Percentiles rank a stretch among this genome's conserved stretches.
phyloP scores from a whole-genome alignment of 2,329 filamentous ascomycete genomes.

The Zymoseptoria crescenta region DNA sequence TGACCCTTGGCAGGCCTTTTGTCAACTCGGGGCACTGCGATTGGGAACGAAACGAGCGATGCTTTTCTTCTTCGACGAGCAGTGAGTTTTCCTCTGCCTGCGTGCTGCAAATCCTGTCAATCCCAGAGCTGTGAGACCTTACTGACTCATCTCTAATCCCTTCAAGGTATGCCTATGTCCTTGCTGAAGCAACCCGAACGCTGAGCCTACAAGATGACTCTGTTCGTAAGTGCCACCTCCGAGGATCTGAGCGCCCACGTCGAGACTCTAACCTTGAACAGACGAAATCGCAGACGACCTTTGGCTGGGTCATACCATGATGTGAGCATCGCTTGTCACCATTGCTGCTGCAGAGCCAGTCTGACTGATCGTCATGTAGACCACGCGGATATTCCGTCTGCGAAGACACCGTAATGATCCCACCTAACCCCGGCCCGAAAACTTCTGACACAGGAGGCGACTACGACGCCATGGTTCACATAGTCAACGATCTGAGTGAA shows the following conservation, averaged over 20 bases:
- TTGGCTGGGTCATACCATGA: conserved; percentile 24
- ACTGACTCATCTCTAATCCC: too few species aligned
- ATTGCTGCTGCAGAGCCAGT: too few species aligned
- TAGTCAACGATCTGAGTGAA: conserved; percentile 25
- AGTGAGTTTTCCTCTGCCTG: neutral
- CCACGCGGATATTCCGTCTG: conserved; percentile 26
- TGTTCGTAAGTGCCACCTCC: conserved; percentile 5
- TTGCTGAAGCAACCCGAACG: conserved; percentile 46
- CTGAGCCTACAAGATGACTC: conserved; percentile 32
- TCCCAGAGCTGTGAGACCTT: conserved; percentile 15
- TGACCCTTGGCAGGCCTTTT: conserved; percentile 28
- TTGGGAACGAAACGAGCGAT: conserved; percentile 43
- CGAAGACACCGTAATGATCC: conserved; percentile 22
- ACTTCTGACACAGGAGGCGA: neutral
- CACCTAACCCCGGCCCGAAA: conserved; percentile 16
- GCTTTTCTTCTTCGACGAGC: conserved; percentile 46
- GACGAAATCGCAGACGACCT: conserved; percentile 17
- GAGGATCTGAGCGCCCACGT: neutral
- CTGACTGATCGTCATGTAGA: too few species aligned
- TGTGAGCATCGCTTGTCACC: neutral
- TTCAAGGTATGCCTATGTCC: conserved; percentile 39
- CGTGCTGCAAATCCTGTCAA: neutral
- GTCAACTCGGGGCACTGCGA: conserved; percentile 47
- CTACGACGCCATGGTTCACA: conserved; percentile 13
- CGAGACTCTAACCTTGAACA: neutral